A percentile compares a stretch with the other conserved stretches of the same genome.
Conservation (phyloP, 1,139 yeast genomes). For the Spathaspora jeffriesii region DNA sequence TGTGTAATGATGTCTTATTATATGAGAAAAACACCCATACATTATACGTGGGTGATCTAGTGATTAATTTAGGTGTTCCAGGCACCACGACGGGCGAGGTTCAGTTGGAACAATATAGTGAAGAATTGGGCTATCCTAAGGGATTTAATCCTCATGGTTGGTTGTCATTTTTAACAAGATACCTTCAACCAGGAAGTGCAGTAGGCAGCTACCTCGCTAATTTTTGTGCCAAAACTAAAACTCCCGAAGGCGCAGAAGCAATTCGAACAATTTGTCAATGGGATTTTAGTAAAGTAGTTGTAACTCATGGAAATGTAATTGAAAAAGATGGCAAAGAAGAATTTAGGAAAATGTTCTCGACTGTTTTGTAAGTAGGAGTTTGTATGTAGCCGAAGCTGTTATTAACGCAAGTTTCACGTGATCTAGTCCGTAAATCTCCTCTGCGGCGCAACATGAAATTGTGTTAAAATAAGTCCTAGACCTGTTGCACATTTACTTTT, state of each 20-base stretch:
- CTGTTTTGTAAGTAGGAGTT: neutral
- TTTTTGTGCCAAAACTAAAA: conserved; percentile 17
- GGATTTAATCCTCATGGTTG: conserved; percentile 41
- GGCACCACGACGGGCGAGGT: conserved; percentile 16
- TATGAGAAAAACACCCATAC: conserved; percentile 47
- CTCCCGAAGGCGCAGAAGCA: conserved; percentile 27
- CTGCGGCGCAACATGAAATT: neutral
- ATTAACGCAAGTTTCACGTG: neutral
- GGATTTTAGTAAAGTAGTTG: conserved; percentile 50
- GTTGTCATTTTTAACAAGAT: conserved; percentile 34
- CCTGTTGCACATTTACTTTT: neutral
- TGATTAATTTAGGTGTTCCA: conserved; percentile 47
- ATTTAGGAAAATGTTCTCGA: conserved; percentile 15
- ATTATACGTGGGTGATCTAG: conserved; percentile 56
- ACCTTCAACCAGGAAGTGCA: conserved; percentile 36
- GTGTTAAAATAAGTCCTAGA: neutral
- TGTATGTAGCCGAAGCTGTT: neutral
- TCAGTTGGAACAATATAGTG: conserved; percentile 34
- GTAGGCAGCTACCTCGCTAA: conserved; percentile 27
- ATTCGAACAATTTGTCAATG: conserved; percentile 33
- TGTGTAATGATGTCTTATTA: conserved; percentile 48
- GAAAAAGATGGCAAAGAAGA: conserved; percentile 40
- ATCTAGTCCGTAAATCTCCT: neutral
- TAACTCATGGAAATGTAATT: conserved; percentile 59
- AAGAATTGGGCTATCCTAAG: conserved; percentile 41